Conservation (phyloP, 768 basidiomycete species). For the Termitomyces sp. region DNA sequence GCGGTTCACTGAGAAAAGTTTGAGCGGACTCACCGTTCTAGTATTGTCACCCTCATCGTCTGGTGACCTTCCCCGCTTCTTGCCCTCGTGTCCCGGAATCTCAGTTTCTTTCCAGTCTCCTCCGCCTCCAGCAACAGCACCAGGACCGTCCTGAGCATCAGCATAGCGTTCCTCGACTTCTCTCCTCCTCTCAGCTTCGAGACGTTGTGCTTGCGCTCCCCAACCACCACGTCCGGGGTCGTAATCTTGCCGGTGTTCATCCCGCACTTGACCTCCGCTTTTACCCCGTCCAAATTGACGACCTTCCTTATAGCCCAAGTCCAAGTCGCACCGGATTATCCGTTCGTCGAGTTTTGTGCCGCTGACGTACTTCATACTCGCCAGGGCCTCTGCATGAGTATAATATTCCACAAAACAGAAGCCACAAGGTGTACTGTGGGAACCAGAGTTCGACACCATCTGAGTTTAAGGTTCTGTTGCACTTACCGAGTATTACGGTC, state of each 20-base stretch:
- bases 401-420: conserved; percentile 98
- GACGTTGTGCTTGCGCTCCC: conserved; percentile 81
- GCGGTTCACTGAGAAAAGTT: neutral
- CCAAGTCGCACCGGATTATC: conserved; percentile 96
- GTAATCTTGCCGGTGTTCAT: conserved; percentile 96
- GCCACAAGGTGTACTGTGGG: conserved; percentile 78
- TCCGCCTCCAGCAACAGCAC: conserved; percentile 79
- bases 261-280: conserved; percentile 94
- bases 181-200: conserved; percentile 70
- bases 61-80: conserved; percentile 72
- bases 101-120: conserved; percentile 81
- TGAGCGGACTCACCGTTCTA: conserved; percentile 45
- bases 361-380: conserved; percentile 89
- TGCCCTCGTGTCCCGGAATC: conserved; percentile 29
- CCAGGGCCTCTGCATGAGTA: conserved; percentile 89
- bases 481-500: conserved; percentile 81
- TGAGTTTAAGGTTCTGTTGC: neutral
- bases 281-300: conserved; percentile 97
- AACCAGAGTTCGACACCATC: conserved; percentile 12
- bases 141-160: conserved; percentile 76
- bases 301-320: conserved; percentile 94
- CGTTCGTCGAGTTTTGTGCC: conserved; percentile 99
- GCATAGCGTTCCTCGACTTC: conserved; percentile 86
- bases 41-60: conserved; percentile 67
- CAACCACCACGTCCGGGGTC: conserved; percentile 95